A percentile compares a stretch with the other conserved stretches of the same genome.
phyloP scores from a whole-genome alignment of 371 early-diverging fungal genomes.

The Mortierella sp. region DNA sequence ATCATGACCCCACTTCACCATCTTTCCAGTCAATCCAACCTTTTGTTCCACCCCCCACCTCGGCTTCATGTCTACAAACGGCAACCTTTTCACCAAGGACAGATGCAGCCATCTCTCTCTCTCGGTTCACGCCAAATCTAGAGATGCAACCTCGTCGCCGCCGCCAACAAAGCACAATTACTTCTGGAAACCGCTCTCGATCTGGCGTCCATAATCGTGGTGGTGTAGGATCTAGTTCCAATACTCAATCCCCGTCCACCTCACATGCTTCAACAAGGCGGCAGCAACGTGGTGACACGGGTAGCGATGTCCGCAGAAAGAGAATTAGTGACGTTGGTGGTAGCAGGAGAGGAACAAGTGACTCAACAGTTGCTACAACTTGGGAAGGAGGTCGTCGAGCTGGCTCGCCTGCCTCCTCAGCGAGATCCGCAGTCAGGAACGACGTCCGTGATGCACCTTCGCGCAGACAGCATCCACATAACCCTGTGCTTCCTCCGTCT shows the following conservation, averaged over 20 bases:
- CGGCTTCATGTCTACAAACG: background rate
- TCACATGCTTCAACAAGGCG: background rate
- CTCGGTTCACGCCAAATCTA: background rate
- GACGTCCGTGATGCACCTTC: background rate
- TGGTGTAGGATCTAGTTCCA: background rate
- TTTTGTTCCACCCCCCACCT: background rate
- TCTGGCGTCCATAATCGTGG: background rate
- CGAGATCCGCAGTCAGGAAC: background rate
- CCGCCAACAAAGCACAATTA: too few species aligned
- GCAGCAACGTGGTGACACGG: background rate
- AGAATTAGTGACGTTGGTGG: background rate
- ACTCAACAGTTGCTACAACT: background rate
- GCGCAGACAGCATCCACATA: background rate
- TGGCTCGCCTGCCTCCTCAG: background rate
- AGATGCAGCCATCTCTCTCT: background rate
- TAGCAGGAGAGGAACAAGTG: background rate
- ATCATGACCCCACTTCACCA: background rate
- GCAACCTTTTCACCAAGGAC: conserved; percentile 8
- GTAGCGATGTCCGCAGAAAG: background rate
- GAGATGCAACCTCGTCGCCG: conserved; percentile 8
- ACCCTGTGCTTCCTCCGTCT: background rate
- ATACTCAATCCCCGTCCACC: background rate
- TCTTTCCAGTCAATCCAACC: conserved; percentile 10
- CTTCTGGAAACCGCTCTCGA: background rate
- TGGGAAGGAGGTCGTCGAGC: background rate